A percentile compares a stretch with the other conserved stretches of the same genome.
These are phyloP conservation scores for Sugiyamaella smithiae DNA, from an alignment of 805 yeast species.

Conservation along the genomic window DNA sequence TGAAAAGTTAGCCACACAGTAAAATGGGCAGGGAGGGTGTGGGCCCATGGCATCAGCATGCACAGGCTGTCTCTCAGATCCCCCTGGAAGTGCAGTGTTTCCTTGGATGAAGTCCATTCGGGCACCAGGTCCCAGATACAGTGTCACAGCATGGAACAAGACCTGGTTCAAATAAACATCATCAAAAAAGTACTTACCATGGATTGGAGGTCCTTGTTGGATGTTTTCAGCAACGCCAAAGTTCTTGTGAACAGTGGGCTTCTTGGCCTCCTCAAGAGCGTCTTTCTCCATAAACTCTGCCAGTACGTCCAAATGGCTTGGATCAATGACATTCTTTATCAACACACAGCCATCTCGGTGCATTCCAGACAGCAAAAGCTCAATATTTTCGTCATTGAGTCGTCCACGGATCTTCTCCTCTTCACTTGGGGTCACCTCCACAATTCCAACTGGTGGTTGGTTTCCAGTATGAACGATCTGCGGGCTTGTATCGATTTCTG, in stretches of 20 bases:
- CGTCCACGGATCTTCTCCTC: conserved; percentile 10
- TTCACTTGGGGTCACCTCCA: conserved; percentile 7
- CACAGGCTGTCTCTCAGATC: conserved; percentile 7
- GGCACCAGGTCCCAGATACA: conserved; percentile 9
- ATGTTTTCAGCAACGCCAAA: conserved; percentile 12
- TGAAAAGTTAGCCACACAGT: conserved; percentile 5
- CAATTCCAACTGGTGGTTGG: conserved; percentile 12
- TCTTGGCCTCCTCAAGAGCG: conserved; percentile 2
- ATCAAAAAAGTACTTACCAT: conserved; percentile 8
- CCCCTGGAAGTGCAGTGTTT: conserved; percentile 13
- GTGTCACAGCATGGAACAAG: conserved; percentile 6
- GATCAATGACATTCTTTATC: conserved; percentile 14
- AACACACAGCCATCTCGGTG: conserved; percentile 17
- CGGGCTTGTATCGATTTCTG: conserved; percentile 2
- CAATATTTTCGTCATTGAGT: conserved; percentile 11
- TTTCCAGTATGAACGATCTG: conserved; percentile 13
- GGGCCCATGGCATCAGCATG: conserved; percentile 10
- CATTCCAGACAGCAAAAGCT: conserved; percentile 13
- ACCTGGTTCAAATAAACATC: conserved; percentile 9
- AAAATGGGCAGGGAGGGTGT: conserved; percentile 7
- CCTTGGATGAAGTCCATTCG: conserved; percentile 12
- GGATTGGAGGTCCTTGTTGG: conserved; percentile 11
- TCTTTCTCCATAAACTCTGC: conserved; percentile 10
- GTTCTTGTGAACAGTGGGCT: conserved; percentile 6
- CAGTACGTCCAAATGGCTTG: conserved; percentile 13